Evolutionary conservation across 2,329 filamentous ascomycete genomes (phyloP).

Genomic region (Xylogone sp.): DNA sequence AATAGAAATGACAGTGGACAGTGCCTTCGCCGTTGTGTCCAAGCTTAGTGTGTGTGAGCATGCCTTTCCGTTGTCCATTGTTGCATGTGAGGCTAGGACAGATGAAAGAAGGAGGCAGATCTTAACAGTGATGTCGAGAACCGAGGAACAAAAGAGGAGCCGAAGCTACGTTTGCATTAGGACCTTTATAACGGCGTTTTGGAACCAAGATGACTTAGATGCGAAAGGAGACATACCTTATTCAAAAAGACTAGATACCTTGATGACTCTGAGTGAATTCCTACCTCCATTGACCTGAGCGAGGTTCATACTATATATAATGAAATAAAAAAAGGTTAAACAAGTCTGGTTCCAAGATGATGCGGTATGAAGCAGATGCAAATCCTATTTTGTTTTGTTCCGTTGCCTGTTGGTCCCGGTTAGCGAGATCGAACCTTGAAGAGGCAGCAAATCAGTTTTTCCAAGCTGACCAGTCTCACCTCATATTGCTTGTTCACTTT

Average conservation of each 20-base stretch:
- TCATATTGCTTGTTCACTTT: too few species aligned
- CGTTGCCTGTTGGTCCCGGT: too few species aligned
- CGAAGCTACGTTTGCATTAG: neutral
- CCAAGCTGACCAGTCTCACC: too few species aligned
- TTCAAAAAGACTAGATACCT: neutral
- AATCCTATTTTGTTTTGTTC: too few species aligned
- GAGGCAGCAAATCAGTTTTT: too few species aligned
- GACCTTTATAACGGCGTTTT: neutral
- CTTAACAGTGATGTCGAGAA: conserved; percentile 27
- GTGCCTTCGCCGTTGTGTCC: neutral
- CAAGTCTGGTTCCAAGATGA: too few species aligned
- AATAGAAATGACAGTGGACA: neutral
- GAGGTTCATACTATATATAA: too few species aligned
- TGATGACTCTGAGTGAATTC: neutral
- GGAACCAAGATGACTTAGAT: neutral
- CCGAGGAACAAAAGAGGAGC: conserved; percentile 6
- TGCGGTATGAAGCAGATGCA: too few species aligned
- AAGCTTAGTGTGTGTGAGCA: conserved; percentile 23
- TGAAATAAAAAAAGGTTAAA: too few species aligned
- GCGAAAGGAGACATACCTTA: neutral
- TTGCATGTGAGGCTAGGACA: conserved; percentile 30
- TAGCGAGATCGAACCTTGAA: too few species aligned
- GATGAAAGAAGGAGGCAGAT: conserved; percentile 30
- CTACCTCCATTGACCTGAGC: neutral
- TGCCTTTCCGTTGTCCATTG: conserved; percentile 32